Percentiles rank a stretch among this genome's conserved stretches.
Conservation (phyloP, 495 filamentous ascomycete species). For the Aspergillus asperescens region DNA sequence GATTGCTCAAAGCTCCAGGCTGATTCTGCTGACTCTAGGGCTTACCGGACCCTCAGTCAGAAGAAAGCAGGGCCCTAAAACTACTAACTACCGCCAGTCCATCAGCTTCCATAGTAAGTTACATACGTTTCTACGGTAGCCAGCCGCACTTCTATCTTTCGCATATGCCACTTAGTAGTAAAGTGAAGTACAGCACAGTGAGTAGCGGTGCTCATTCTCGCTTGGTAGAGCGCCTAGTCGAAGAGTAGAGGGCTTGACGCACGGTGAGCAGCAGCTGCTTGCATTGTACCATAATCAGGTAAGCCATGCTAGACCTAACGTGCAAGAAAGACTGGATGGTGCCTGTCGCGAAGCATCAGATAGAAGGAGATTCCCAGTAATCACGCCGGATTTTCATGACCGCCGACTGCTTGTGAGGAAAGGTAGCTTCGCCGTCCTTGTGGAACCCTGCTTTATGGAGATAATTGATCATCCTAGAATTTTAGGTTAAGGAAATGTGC, state of each 20-base stretch:
- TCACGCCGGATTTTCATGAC: slow-evolving; percentile 79
- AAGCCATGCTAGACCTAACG: not conserved
- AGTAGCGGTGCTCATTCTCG: not conserved
- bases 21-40: too few relatives aligned
- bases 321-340: not conserved
- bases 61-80: too few relatives aligned
- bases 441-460: slow-evolving; percentile 71
- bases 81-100: too few relatives aligned
- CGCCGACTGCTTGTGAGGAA: slow-evolving; percentile 90
- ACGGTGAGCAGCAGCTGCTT: not conserved
- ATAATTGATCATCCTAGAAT: slow-evolving; percentile 68
- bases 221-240: not conserved
- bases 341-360: slow-evolving; percentile 41
- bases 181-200: not conserved
- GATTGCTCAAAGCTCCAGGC: too few relatives aligned
- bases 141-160: too few relatives aligned
- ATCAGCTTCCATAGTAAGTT: too few relatives aligned
- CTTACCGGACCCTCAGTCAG: too few relatives aligned
- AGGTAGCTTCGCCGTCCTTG: slow-evolving; percentile 81
- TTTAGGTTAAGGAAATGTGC: not conserved
- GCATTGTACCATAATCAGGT: not conserved
- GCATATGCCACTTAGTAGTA: not conserved
- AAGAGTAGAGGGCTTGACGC: not conserved
- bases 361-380: slow-evolving; percentile 71
- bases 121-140: too few relatives aligned